Evolutionary conservation across 257 asterid genomes (phyloP), one percentile per base, ranked within the genome.

Genomic region (Gentiana dahurica): DNA sequence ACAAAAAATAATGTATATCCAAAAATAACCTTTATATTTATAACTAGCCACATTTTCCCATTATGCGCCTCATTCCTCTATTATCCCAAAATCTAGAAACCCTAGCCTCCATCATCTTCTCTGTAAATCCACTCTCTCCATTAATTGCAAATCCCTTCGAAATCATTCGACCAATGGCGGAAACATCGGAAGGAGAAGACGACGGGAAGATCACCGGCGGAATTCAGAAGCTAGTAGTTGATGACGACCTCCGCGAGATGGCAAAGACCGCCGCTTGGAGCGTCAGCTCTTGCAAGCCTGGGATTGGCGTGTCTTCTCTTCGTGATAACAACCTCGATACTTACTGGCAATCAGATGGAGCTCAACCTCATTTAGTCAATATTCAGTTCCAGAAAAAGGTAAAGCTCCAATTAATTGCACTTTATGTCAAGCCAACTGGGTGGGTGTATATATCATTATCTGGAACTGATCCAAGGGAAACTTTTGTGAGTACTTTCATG

Each of bases 331-430:
- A 92, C 64, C 91, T 88, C 49, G 97, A 92, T 12, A 83, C 97
- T 48, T 92, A 78, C 66, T 92, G 98, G 98, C 98, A 92, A 77
- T 91, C 98, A 12, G 97, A 88, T 77, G 97, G 98, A 51, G 92
- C 94, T 39, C 98, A 92, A 64, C 98, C 98, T 48, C 97, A 92
- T 75, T 73, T 87, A 11, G 93, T 91, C 49, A 91, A 91, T 71
- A 86, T 87, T 51, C 98, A 91, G 64, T 91, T 91, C 71, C 97
- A 91, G 66, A 87, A 81, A 82, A 91, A 91, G 81, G 98, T 87
- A 47, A 87, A 77, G 67, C 86, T 87, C 60, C 89, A 91, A 72
- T 15, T 15, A 15, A 15, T 15, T 15, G 24, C 24, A 15, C 24
- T 15, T 15, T 15, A 15, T 65, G 81, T 74, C 72, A 88, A 85